These are phyloP conservation scores for Chlorociboria aeruginascens DNA, from an alignment of 495 filamentous ascomycete genomes.

Conservation along the genomic window DNA sequence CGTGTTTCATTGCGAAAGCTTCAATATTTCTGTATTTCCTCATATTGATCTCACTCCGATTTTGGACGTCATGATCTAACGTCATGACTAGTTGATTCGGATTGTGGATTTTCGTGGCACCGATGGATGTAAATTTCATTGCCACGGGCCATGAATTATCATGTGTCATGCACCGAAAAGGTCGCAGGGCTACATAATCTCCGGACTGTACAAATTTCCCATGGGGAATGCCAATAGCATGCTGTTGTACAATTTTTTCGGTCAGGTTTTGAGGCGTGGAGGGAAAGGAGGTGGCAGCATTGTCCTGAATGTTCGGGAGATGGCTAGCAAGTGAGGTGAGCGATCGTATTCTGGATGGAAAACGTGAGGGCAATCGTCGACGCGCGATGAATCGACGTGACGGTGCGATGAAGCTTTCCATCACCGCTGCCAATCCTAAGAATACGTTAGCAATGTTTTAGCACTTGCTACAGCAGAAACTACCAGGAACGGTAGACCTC, in stretches of 20 bases:
- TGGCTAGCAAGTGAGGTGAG: too few species aligned
- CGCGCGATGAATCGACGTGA: too few species aligned
- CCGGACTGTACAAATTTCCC: constrained; percentile 60
- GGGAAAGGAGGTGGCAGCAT: too few species aligned
- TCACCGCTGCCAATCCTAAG: too few species aligned
- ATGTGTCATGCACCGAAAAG: constrained; percentile 73
- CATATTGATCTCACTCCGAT: constrained; percentile 66
- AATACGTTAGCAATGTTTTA: too few species aligned
- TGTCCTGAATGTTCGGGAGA: too few species aligned
- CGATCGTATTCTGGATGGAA: too few species aligned
- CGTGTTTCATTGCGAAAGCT: constrained; percentile 66
- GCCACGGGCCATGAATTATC: constrained; percentile 83
- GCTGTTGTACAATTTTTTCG: constrained; percentile 77
- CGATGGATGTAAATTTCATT: constrained; percentile 35
- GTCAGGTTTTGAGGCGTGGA: constrained; percentile 68
- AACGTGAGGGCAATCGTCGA: too few species aligned
- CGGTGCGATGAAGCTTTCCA: too few species aligned
- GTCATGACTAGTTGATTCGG: constrained; percentile 38
- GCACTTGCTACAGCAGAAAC: too few species aligned
- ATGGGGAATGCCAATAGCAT: constrained; percentile 55
- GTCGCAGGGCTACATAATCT: constrained; percentile 68
- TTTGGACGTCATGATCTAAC: constrained; percentile 86
- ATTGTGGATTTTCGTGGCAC: constrained; percentile 4
- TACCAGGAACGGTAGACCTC: too few species aligned
- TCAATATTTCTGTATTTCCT: constrained; percentile 71